Percentiles rank a stretch among this genome's conserved stretches.
Evolutionary conservation across 805 yeast species (phyloP).

Genomic region (Candida argentea): DNA sequence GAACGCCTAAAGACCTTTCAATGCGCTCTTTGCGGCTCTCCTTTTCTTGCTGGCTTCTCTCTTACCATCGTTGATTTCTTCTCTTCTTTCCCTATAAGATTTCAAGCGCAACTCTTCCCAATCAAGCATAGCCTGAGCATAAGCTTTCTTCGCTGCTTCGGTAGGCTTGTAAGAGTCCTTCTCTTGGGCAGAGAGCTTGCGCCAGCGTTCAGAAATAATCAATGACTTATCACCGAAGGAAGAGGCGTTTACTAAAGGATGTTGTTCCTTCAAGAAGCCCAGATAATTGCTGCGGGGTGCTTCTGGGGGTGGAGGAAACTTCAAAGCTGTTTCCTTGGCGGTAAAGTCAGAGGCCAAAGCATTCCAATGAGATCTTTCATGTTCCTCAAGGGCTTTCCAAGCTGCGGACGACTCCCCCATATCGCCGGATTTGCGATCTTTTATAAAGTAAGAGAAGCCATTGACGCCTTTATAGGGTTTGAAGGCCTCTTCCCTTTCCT

Average conservation of each 20-base stretch:
- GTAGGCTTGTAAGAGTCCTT: slow-evolving; percentile 15
- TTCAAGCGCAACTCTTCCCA: slow-evolving; percentile 24
- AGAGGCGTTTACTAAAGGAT: slow-evolving; percentile 11
- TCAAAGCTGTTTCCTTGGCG: slow-evolving; percentile 11
- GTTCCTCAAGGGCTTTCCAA: slow-evolving; percentile 18
- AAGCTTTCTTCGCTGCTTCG: slow-evolving; percentile 11
- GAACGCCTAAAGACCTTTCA: no score
- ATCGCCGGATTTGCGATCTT: slow-evolving; percentile 10
- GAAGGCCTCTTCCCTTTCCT: slow-evolving; percentile 11
- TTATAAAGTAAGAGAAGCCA: slow-evolving; percentile 15
- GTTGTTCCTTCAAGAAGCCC: slow-evolving; percentile 18
- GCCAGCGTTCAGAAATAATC: slow-evolving; percentile 22
- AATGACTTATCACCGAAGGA: slow-evolving; percentile 15
- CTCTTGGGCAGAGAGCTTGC: slow-evolving; percentile 15
- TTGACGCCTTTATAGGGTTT: slow-evolving; percentile 14
- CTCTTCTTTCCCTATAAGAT: slow-evolving; percentile 6
- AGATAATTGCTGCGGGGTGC: slow-evolving; percentile 22
- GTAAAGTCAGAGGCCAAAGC: slow-evolving; percentile 19
- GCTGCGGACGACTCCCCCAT: slow-evolving; percentile 10
- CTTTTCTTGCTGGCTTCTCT: no score
- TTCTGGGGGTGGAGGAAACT: slow-evolving; percentile 25
- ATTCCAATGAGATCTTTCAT: slow-evolving; percentile 18
- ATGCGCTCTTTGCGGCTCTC: no score
- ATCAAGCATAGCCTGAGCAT: slow-evolving; percentile 11
- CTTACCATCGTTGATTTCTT: no score